Base-by-base conservation (phyloP, 108 stramenopile species). In the Pseudonitzschia delicatissima region DNA sequence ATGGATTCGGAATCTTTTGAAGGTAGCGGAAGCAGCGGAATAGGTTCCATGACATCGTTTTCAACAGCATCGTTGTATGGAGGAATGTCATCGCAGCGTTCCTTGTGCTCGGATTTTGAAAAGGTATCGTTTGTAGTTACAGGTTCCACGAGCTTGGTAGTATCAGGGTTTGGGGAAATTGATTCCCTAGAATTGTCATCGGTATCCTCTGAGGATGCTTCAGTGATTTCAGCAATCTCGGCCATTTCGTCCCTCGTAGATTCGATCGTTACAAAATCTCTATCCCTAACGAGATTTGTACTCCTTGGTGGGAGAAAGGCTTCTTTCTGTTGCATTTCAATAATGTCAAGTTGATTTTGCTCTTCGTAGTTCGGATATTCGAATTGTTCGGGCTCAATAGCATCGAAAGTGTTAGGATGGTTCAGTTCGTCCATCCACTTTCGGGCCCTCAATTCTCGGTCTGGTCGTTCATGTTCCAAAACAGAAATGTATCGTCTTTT, bases 401-500 rank as follows among this genome's bases (percentile, higher is more conserved):
- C 23, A 29, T 17, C 27, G 39, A 39, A 40, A 40, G 5, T 23
- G n/a, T 33, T 40, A 15, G 21, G 13, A 61, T 42, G 32, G 26
- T 28, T 25, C 9, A 74, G 61, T 36, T 69, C 69, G 5, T 36
- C 45, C 40, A 63, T 76, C 74, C 68, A 76, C 3, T 11, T 36
- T 23, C 49, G 25, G 15, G 74, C 63, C 37, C 26, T 58, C n/a
- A 52, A 62, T 5, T 48, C 6, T 55, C 67, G 48, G 13, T 44
- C 25, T 12, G 57, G 35, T 27, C 66, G 33, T 27, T 39, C 45
- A 9, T 53, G 5, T 36, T 52, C 55, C 31, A 69, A 12, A 31
- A 58, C 42, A 51, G 61, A 51, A 62, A 65, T 66, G 45, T 77
- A 77, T 45, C 69, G 65, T 34, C 34, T 21, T 60, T 67, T 70